These are phyloP conservation scores for Stagonosporopsis cucurbitacearum DNA, from an alignment of 2,329 filamentous ascomycete species.

Conservation along the genomic window DNA sequence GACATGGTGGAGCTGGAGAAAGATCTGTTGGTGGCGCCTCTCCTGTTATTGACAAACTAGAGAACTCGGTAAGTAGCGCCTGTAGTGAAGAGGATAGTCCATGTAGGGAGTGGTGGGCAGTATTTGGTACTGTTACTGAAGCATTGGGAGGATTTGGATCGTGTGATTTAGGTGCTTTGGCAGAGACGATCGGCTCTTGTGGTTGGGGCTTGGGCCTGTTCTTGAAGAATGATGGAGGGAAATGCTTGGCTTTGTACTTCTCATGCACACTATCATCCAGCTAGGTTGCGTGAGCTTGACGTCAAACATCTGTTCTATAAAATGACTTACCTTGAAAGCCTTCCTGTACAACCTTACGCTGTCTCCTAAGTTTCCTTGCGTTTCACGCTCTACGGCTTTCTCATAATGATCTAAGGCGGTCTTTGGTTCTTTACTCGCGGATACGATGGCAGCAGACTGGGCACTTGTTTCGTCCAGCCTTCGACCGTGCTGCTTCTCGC, in stretches of 20 bases:
- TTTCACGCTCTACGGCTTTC: conserved; percentile 86
- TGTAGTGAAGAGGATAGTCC: conserved; percentile 62
- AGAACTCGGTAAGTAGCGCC: conserved; percentile 79
- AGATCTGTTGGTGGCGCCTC: conserved; percentile 73
- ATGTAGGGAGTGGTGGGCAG: conserved; percentile 64
- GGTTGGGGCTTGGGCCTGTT: conserved; percentile 27
- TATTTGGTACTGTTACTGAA: conserved; percentile 58
- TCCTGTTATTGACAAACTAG: conserved; percentile 70
- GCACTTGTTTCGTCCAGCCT: conserved; percentile 53
- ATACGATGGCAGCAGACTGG: conserved; percentile 36
- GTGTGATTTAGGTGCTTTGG: conserved; percentile 45
- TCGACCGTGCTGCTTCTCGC: conserved; percentile 54
- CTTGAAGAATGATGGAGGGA: conserved; percentile 66
- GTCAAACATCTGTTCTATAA: neutral
- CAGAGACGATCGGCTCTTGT: conserved; percentile 15
- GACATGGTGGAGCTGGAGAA: conserved; percentile 76
- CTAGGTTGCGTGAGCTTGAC: conserved; percentile 52
- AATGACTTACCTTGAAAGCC: conserved; percentile 77
- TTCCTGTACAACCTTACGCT: conserved; percentile 87
- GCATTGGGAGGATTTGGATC: conserved; percentile 58
- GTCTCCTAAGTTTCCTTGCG: conserved; percentile 83
- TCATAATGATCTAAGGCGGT: conserved; percentile 94
- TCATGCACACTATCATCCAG: conserved; percentile 86
- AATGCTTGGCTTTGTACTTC: conserved; percentile 89
- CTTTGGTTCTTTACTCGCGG: conserved; percentile 59